Percentiles rank a stretch among this genome's conserved stretches.
phyloP scores from a whole-genome alignment of 148 eudicot genomes.

The Fallopia convolvulus region DNA sequence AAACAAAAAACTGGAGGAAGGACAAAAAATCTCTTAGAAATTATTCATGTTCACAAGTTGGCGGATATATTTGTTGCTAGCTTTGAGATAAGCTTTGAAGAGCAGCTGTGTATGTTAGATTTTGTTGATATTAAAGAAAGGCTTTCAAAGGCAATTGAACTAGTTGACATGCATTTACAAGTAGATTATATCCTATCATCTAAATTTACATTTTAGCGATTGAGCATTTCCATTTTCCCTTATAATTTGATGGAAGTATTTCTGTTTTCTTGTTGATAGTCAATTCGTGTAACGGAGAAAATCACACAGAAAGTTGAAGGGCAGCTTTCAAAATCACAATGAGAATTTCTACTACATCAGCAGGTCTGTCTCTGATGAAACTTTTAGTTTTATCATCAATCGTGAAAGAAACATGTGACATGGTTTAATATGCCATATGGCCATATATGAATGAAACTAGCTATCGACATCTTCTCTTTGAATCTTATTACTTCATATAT shows the following conservation, averaged over 20 bases:
- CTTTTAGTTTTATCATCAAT: background rate
- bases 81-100: constrained; percentile 98
- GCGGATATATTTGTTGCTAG: constrained; percentile 99
- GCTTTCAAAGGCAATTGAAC: constrained; percentile 93
- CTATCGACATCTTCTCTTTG: no score
- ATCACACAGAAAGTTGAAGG: constrained; percentile 99
- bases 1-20: constrained; percentile 96
- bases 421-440: no score
- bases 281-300: constrained; percentile 98
- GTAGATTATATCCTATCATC: constrained; percentile 23
- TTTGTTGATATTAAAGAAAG: constrained; percentile 89
- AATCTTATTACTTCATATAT: no score
- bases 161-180: constrained; percentile 97
- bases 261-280: constrained; percentile 33
- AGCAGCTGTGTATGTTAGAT: constrained; percentile 93
- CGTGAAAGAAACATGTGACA: no score
- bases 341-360: constrained; percentile 93
- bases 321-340: constrained; percentile 91
- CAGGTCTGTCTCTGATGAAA: constrained; percentile 52
- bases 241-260: background rate
- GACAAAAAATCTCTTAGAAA: constrained; percentile 95
- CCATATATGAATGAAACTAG: no score
- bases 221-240: background rate
- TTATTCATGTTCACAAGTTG: constrained; percentile 91
- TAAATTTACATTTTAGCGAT: background rate